Percentiles rank a stretch among this genome's conserved stretches.
phyloP scores from a whole-genome alignment of 2,329 filamentous ascomycete species.

The Botrytis medusae region DNA sequence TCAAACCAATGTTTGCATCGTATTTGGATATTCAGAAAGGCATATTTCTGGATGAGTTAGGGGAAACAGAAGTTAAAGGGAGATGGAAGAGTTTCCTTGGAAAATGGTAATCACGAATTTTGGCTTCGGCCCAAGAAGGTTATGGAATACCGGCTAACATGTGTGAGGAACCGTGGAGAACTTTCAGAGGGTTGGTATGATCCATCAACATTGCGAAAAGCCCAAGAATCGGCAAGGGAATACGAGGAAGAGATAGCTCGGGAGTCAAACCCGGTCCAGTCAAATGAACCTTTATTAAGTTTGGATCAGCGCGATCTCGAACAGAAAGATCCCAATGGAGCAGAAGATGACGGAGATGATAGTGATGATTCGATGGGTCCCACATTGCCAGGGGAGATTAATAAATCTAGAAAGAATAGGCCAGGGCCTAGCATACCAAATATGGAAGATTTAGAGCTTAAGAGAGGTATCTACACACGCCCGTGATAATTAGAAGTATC shows the following conservation, averaged over 20 bases:
- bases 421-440: slow-evolving; percentile 66
- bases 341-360: slow-evolving; percentile 29
- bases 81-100: slow-evolving; percentile 91
- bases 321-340: background rate
- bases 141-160: slow-evolving; percentile 45
- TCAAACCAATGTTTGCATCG: slow-evolving; percentile 72
- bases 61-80: slow-evolving; percentile 73
- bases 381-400: slow-evolving; percentile 43
- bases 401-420: slow-evolving; percentile 34
- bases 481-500: background rate
- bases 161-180: slow-evolving; percentile 74
- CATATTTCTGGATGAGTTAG: slow-evolving; percentile 65
- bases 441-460: slow-evolving; percentile 69
- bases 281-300: slow-evolving; percentile 20
- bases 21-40: slow-evolving; percentile 90
- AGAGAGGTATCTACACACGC: slow-evolving; percentile 44
- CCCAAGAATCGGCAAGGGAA: slow-evolving; percentile 29
- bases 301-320: slow-evolving; percentile 3
- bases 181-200: slow-evolving; percentile 94
- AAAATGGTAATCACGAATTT: slow-evolving; percentile 66
- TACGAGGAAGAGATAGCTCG: slow-evolving; percentile 18
- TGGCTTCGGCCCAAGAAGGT: slow-evolving; percentile 10
- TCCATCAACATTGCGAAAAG: slow-evolving; percentile 54
- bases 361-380: slow-evolving; percentile 48
- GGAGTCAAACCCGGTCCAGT: slow-evolving; percentile 21